Base-by-base conservation (phyloP, 805 yeast species). In the Schwanniomyces vanrijiae region DNA sequence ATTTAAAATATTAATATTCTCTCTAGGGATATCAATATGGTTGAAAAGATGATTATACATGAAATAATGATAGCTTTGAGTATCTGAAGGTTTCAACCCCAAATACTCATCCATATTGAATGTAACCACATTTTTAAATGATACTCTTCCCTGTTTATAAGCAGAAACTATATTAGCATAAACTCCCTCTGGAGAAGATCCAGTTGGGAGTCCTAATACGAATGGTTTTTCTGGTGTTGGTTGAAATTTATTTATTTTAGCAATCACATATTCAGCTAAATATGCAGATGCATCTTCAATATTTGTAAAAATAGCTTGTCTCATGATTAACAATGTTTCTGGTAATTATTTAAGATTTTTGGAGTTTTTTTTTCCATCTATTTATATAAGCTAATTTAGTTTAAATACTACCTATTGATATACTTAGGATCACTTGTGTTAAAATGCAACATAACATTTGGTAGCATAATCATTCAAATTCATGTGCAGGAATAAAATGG, bases 91-190 rank as follows among this genome's bases (percentile, higher is more conserved):
- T 7, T 59, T 56, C 28, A 81, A 62, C 1, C 81, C 80, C 40
- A 75, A 64, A 58, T 81, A 81, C 61, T 81, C 85, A 56, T 81
- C 85, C 84, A 80, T 81, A 61, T 81, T 80, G 66, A 81, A 81
- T 10, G 82, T 77, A 14, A 80, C 78, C 42, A 81, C 85, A 57
- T 80, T 66, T 47, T 65, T 62, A 63, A 81, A 81, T 19, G 73
- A 66, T 6, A 81, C 68, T 29, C 55, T 58, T 9, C 77, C 77
- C 20, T 54, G 52, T 46, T 69, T 66, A 62, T 80, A 66, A 9
- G 75, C 75, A 40, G 64, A 63, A 21, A 81, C 73, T 37, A 81
- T 64, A 40, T 63, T 60, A 43, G 71, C 65, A 56, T 81, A 81
- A 10, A 81, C 76, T 3, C 76, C 78, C 55, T 78, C 83, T 11